A percentile compares a stretch with the other conserved stretches of the same genome.
Conservation (phyloP, 2,329 filamentous ascomycete genomes). For the Magnaporthiopsis poae region DNA sequence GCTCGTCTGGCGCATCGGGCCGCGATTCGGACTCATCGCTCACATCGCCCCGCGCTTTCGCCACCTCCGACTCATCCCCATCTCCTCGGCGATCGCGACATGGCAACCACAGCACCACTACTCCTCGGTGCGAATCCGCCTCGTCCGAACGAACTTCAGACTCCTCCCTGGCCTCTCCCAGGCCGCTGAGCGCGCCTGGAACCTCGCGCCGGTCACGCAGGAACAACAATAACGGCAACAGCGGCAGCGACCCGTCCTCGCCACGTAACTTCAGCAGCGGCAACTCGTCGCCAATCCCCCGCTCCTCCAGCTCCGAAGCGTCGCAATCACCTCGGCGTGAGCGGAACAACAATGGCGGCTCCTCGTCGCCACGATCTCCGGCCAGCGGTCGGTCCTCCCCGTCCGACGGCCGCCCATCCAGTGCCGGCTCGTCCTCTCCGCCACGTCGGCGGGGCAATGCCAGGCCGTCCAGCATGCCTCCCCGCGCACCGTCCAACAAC, state of each 20-base stretch:
- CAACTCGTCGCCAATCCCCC: background rate
- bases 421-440: background rate
- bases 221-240: constrained; percentile 6
- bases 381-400: background rate
- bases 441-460: too few species aligned
- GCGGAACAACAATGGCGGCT: background rate
- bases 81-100: background rate
- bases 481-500: background rate
- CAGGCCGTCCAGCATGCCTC: background rate
- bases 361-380: background rate
- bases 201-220: constrained; percentile 1
- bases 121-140: background rate
- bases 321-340: background rate
- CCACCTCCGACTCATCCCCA: background rate
- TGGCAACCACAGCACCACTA: background rate
- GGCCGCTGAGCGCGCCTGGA: background rate
- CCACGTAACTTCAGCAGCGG: background rate
- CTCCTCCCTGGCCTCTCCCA: background rate
- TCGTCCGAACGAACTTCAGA: background rate
- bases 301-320: background rate
- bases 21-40: background rate
- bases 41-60: background rate
- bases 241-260: background rate
- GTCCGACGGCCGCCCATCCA: background rate
- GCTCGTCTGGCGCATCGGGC: background rate